A percentile compares a stretch with the other conserved stretches of the same genome.
phyloP scores from a whole-genome alignment of 2,329 filamentous ascomycete species.

The Ascochyta fabae region DNA sequence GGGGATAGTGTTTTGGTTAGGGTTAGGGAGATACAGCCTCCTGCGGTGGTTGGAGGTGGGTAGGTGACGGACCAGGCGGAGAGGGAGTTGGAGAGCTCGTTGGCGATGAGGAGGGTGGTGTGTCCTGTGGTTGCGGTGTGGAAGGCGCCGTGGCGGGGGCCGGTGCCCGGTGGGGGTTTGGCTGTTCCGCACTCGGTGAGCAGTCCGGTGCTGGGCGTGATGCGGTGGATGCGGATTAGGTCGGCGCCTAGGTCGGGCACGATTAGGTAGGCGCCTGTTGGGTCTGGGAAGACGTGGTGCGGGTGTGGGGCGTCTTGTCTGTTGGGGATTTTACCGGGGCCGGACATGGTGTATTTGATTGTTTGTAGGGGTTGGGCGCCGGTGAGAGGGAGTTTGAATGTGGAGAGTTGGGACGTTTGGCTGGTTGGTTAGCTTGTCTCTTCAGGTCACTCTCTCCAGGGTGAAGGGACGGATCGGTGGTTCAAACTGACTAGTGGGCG shows the following conservation, averaged over 20 bases:
- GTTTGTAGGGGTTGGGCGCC: conserved; percentile 37
- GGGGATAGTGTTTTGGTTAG: conserved; percentile 43
- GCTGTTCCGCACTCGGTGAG: conserved; percentile 56
- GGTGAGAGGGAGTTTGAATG: conserved; percentile 45
- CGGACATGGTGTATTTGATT: conserved; percentile 38
- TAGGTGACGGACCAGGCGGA: conserved; percentile 41
- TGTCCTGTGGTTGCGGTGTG: conserved; percentile 43
- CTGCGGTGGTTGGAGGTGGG: conserved; percentile 27
- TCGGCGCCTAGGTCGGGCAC: conserved; percentile 63
- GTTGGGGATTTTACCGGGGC: conserved; percentile 52
- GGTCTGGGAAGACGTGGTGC: conserved; percentile 60
- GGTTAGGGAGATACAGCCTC: conserved; percentile 40
- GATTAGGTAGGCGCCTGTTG: conserved; percentile 58
- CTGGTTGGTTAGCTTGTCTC: conserved; percentile 18
- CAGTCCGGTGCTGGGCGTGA: conserved; percentile 54
- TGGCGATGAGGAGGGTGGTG: conserved; percentile 41
- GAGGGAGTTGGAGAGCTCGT: conserved; percentile 45
- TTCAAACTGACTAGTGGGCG: conserved; percentile 38
- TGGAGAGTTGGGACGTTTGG: conserved; percentile 40
- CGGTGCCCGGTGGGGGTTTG: conserved; percentile 54
- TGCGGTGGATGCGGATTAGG: conserved; percentile 60
- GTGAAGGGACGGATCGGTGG: too few relatives aligned
- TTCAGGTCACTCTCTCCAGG: too few relatives aligned
- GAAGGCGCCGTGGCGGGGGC: conserved; percentile 62
- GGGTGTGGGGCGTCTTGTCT: conserved; percentile 65